These are phyloP conservation scores for Hymenoscyphus scutula DNA, from an alignment of 2,329 filamentous ascomycete genomes.

Conservation along the genomic window DNA sequence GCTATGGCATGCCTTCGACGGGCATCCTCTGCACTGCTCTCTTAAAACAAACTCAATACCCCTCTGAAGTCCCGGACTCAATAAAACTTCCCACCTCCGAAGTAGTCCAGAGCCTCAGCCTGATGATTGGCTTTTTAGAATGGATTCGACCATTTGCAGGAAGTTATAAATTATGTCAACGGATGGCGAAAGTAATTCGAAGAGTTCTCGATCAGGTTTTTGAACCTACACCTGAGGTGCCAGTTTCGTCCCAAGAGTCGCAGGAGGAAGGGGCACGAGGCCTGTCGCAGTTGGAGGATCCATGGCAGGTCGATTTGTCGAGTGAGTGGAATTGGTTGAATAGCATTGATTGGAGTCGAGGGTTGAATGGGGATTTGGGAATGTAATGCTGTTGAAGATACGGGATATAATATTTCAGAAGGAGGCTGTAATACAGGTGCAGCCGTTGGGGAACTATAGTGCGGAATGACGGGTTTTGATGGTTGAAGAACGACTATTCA, in stretches of 20 bases:
- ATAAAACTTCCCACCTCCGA: constrained; percentile 19
- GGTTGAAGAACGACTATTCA: background rate
- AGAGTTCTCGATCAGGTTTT: constrained; percentile 22
- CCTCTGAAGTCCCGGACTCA: constrained; percentile 10
- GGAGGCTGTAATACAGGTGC: background rate
- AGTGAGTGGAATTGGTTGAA: constrained; percentile 27
- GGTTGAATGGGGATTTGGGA: background rate
- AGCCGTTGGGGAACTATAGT: background rate
- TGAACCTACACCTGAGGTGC: constrained; percentile 13
- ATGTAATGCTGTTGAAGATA: background rate
- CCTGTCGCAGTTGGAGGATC: background rate
- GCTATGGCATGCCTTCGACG: constrained; percentile 26
- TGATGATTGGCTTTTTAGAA: constrained; percentile 25
- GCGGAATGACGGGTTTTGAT: background rate
- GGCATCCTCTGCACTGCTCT: constrained; percentile 29
- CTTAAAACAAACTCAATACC: constrained; percentile 22
- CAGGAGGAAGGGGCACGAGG: background rate
- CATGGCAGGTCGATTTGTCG: constrained; percentile 9
- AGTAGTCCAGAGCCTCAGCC: constrained; percentile 22
- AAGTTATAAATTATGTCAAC: constrained; percentile 22
- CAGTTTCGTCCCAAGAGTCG: background rate
- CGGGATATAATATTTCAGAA: background rate
- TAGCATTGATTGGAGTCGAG: constrained; percentile 25
- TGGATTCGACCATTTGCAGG: constrained; percentile 23
- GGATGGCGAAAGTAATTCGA: constrained; percentile 21